Evolutionary conservation across 1,284 basidiomycete species (phyloP), one percentile per base, ranked within the genome.

Genomic region (Hemileccinum hortonii): DNA sequence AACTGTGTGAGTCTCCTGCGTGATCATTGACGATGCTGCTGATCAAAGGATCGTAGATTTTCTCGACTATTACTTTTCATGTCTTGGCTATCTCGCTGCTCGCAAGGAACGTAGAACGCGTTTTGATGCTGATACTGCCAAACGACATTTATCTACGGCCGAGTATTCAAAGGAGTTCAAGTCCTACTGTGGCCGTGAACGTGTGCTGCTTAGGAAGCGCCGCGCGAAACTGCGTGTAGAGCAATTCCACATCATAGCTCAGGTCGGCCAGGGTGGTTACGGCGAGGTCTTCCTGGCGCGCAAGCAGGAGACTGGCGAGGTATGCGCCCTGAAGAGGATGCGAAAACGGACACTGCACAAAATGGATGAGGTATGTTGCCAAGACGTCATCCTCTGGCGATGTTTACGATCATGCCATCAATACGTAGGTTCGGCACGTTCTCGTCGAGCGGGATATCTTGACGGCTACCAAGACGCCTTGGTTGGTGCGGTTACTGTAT

Each of bases 261-360:
- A 98, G 67, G 92, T 98, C 46, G 94, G 95, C 3, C 95, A 98
- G 74, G 95, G 94, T 19, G 94, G 94, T 2, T 98, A 97, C 72
- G 95, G 95, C 10, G 94, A 97, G 59, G 94, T 98, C 29, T 98
- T 89, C 68, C 77, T 98, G 39, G 94, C 95, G 5, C 78, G 94
- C 43, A 96, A 96, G 69, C 82, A 89, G 59, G 94, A 97, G 60
- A 90, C 94, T 0, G 89, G 92, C 36, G 93, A 98, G 69, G 90
- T 98, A 8, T 97, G 94, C 58, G 94, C 95, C 2, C 73, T 98
- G 52, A 98, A 98, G 79, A 95, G 93, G 77, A 95, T 98, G 94
- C 82, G 79, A 61, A 98, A 98, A 72, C 80, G 86, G 39, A 97
- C 94, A 0, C 65, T 98, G 43, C 87, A 87, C 65, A 98, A 98